Evolutionary conservation across 1,284 basidiomycete species (phyloP), one percentile per base, ranked within the genome.

Genomic region (Ustilago cynodontis): DNA sequence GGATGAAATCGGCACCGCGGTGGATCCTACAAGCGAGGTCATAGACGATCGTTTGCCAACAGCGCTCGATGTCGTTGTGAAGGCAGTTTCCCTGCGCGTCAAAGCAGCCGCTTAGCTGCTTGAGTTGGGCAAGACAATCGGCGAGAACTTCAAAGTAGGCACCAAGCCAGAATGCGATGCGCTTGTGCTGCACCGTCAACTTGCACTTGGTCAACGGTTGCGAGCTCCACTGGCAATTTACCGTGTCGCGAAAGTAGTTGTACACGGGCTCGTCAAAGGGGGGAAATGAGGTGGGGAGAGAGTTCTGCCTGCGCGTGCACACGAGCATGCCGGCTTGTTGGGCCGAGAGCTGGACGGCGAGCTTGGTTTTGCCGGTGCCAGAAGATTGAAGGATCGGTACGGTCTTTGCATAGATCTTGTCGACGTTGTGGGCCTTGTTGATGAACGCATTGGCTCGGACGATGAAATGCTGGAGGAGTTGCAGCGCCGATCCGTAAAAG

Each of bases 321-420:
- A 59, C 16, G 49, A 60, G 59, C n/a, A 60, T 7, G 26, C 59
- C 37, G 18, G 58, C 47, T 28, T 59, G 58, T 11, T 10, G 39
- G 5, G 58, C 58, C 3, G 47, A 59, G 18, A 60, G 59, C 50
- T 60, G 59, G 37, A 60, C 59, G 51, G 39, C 49, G 29, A 60
- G 50, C 50, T 53, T 60, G 22, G 59, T 60, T n/a, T 60, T 60
- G 59, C 59, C 59, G 6, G 59, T 52, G 28, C 59, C 59, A 14
- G 59, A 60, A 6, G 59, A 53, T 24, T 60, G 59, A 13, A 53
- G 50, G 28, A 60, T 60, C 2, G 49, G 37, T 10, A 60, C 6
- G 1, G 39, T 43, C 37, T 60, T 60, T 29, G 59, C 35, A 26
- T 60, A 60, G 39, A 60, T 26, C 7, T 2, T 10, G 31, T 55